Base-by-base conservation (phyloP, 2,329 filamentous ascomycete species). In the Eurotiales sp. region DNA sequence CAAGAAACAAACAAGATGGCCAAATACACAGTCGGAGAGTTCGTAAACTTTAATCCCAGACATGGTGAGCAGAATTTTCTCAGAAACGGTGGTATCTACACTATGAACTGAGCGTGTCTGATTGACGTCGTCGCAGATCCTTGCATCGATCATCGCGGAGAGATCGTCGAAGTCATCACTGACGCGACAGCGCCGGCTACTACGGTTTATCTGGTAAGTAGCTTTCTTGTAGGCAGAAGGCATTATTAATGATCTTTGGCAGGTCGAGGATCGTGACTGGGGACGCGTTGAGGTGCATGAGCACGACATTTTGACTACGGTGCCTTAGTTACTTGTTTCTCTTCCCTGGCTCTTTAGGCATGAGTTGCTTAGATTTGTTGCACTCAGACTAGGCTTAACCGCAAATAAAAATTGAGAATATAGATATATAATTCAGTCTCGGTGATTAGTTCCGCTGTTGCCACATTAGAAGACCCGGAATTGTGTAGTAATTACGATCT, bases 191-290 rank as follows among this genome's bases (percentile, higher is more conserved):
- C 32, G 1, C 36, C 36, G n/a, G 43, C 43, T 30, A 44, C 45
- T 8, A 40, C 45, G 10, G 32, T 25, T 32, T 52, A 52, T 8
- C 27, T 52, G 39, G 51, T 47, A 21, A 42, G 27, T 42, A 14
- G 12, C 22, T 19, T 27, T 19, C 3, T 17, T 34, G 2, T 34
- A 34, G n/a, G 32, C 25, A 19, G 10, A 6, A 19, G 22, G 14
- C 8, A 4, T 51, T 7, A 22, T 27, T 43, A 50, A 14, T 23
- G 8, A 19, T 17, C 21, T 11, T 34, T 15, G 15, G 22, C 42
- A 52, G 51, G 51, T 52, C 29, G 51, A 52, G 25, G 51, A 52
- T 7, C 30, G 51, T 27, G 51, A 52, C 17, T 52, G 51, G 51
- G 51, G 51, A 10, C 40, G 40, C 2, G 29, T 52, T 22, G 45